Evolutionary conservation across 2,329 filamentous ascomycete genomes (phyloP).

Genomic region (Xylaria sp.): DNA sequence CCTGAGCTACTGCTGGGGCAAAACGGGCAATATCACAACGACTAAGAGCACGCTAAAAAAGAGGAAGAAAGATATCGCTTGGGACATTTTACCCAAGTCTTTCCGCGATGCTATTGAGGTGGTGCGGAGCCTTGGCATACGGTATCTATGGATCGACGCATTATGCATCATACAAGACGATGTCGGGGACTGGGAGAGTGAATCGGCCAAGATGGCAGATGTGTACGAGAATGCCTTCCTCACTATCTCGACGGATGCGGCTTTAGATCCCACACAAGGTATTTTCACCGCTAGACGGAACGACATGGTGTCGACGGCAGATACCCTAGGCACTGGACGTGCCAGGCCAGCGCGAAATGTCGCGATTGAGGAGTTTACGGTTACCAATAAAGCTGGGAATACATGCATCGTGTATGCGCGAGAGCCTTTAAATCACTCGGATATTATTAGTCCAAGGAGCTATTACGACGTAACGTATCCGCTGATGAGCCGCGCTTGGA

Average conservation of each 20-base stretch:
- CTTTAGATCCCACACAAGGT: neutral
- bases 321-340: neutral
- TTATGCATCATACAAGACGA: neutral
- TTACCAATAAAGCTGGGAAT: neutral
- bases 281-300: neutral
- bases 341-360: neutral
- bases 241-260: neutral
- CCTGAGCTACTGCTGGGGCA: neutral
- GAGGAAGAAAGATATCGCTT: neutral
- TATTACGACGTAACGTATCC: slow-evolving; percentile 1
- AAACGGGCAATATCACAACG: neutral
- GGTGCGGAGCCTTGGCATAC: neutral
- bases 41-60: neutral
- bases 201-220: neutral
- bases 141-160: neutral
- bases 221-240: neutral
- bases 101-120: neutral
- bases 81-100: neutral
- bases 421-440: neutral
- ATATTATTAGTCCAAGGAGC: neutral
- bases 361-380: neutral
- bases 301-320: neutral
- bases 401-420: neutral
- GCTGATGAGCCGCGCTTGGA: neutral
- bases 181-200: neutral